A percentile compares a stretch with the other conserved stretches of the same genome.
Evolutionary conservation across 192 early-diverging fungal species (phyloP).

Genomic region (Powellomyces hirtus): DNA sequence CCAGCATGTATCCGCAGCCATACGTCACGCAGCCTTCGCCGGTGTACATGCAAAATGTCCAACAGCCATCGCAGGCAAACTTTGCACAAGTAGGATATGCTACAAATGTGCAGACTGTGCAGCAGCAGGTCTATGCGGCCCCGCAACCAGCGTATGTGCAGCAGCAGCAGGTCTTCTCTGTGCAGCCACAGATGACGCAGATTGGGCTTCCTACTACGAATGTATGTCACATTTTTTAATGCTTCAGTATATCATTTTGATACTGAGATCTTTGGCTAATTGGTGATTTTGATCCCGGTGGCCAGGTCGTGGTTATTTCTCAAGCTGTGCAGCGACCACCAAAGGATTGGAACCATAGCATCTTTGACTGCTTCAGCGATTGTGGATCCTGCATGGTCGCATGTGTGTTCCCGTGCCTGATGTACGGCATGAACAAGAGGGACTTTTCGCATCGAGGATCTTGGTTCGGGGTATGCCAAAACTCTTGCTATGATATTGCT

Average conservation of each 20-base stretch:
- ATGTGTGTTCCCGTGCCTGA: slow-evolving; percentile 6
- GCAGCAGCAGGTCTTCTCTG: background rate
- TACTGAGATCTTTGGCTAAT: background rate
- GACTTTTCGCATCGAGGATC: slow-evolving; percentile 1
- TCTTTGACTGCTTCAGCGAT: slow-evolving; percentile 30
- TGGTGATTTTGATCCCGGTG: too few relatives aligned
- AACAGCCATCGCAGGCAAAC: background rate
- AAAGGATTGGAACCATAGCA: slow-evolving; percentile 21
- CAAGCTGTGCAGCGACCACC: slow-evolving; percentile 23
- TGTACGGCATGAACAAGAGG: slow-evolving; percentile 28
- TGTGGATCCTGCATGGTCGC: slow-evolving; percentile 2
- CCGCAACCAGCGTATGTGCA: slow-evolving; percentile 10
- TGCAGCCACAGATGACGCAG: slow-evolving; percentile 3
- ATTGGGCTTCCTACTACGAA: background rate
- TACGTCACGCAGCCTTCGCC: background rate
- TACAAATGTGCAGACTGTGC: background rate
- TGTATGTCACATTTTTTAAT: background rate
- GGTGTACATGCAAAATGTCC: background rate
- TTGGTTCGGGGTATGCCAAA: slow-evolving; percentile 1
- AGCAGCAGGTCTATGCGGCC: slow-evolving; percentile 7
- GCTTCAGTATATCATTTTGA: background rate
- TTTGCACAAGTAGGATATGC: background rate
- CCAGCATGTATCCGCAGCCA: too few relatives aligned
- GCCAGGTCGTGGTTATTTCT: slow-evolving; percentile 16
- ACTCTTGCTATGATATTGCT: background rate